phyloP scores from a whole-genome alignment of 1,284 basidiomycete genomes.

The Melampsora abietis-canadensis region DNA sequence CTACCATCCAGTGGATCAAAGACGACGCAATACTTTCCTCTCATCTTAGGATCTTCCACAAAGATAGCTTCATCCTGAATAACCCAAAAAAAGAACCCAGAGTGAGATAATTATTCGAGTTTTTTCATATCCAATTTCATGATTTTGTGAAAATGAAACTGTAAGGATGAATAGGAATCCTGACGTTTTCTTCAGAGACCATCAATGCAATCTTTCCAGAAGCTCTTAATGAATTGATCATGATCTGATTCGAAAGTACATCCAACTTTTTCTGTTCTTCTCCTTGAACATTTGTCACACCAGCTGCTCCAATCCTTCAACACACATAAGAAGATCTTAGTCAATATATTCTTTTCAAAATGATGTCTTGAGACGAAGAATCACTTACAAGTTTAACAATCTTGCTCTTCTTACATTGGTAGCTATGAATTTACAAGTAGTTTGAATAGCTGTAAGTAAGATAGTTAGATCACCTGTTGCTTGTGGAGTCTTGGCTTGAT shows the following conservation, averaged over 20 bases:
- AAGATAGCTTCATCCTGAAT: conserved; percentile 52
- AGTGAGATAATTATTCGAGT: background rate
- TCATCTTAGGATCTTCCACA: conserved; percentile 52
- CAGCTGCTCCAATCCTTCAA: conserved; percentile 81
- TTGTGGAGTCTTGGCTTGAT: conserved; percentile 47
- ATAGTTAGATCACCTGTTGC: conserved; percentile 93
- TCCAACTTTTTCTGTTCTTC: conserved; percentile 99
- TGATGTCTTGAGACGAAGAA: background rate
- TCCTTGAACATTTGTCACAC: conserved; percentile 92
- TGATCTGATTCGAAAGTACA: conserved; percentile 96
- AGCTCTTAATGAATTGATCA: conserved; percentile 84
- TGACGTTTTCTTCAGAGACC: conserved; percentile 90
- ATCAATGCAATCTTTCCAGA: conserved; percentile 94
- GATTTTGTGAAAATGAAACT: background rate
- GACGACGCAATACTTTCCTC: conserved; percentile 83
- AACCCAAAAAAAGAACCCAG: background rate
- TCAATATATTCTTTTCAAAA: background rate
- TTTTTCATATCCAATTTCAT: background rate
- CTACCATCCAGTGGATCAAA: conserved; percentile 98
- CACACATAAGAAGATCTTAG: background rate
- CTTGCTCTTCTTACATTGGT: conserved; percentile 95
- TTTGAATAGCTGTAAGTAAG: conserved; percentile 90
- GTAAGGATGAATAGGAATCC: too few species aligned
- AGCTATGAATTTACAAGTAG: conserved; percentile 87
- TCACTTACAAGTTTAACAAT: conserved; percentile 81